These are phyloP conservation scores for Ceratocystis eucalypticola DNA, from an alignment of 2,329 filamentous ascomycete genomes.

Conservation along the genomic window DNA sequence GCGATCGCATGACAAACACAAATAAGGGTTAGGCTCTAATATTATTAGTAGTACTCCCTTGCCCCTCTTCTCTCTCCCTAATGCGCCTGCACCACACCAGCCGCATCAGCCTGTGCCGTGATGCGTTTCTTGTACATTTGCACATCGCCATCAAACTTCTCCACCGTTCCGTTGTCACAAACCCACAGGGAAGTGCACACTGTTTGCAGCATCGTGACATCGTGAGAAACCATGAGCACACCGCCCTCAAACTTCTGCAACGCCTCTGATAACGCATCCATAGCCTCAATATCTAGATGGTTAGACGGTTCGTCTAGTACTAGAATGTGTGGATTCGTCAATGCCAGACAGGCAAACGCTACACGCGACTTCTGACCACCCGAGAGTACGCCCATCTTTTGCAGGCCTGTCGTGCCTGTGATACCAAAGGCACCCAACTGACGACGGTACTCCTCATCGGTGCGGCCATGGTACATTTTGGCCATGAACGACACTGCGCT, in stretches of 20 bases:
- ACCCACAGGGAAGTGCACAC: constrained; percentile 95
- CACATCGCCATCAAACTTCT: constrained; percentile 91
- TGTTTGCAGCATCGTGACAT: constrained; percentile 95
- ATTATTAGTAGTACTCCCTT: not conserved
- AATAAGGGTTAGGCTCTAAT: not conserved
- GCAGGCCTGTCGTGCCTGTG: constrained; percentile 89
- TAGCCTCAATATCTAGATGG: constrained; percentile 96
- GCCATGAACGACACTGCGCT: constrained; percentile 96
- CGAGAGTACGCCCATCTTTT: constrained; percentile 87
- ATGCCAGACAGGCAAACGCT: constrained; percentile 87
- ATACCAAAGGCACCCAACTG: constrained; percentile 82
- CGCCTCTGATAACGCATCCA: constrained; percentile 85
- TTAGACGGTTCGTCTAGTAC: constrained; percentile 98
- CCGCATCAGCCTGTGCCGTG: constrained; percentile 70
- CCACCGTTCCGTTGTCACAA: constrained; percentile 83
- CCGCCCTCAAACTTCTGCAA: constrained; percentile 81
- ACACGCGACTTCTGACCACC: constrained; percentile 98
- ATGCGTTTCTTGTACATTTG: constrained; percentile 98
- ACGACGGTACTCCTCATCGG: constrained; percentile 91
- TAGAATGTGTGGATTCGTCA: constrained; percentile 90
- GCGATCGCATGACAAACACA: not conserved
- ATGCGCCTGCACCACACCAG: constrained; percentile 66
- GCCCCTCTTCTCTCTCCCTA: constrained; percentile 23
- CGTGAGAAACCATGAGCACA: constrained; percentile 97
- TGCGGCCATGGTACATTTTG: constrained; percentile 74